Evolutionary conservation across 1,284 basidiomycete genomes (phyloP), one percentile per base, ranked within the genome.

Genomic region (Cryptococcus hybrid): DNA sequence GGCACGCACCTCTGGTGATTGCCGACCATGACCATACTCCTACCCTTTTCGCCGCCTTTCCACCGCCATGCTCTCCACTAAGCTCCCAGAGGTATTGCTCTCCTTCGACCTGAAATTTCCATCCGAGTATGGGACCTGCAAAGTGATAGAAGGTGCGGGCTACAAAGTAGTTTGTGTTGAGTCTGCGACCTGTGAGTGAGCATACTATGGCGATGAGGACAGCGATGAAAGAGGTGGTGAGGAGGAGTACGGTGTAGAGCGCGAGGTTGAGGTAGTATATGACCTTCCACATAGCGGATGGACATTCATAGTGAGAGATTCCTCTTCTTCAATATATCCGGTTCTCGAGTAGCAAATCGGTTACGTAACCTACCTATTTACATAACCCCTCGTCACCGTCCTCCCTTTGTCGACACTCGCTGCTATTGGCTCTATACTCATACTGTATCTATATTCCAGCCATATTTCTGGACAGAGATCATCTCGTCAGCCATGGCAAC

Each of bases 161-260:
- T 42, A 95, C 88, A 67, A 90, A 82, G 68, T 84, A 88, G 79
- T 95, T 92, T 63, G 89, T 89, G 74, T 97, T 89, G 73, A 86
- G 86, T 24, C 88, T 82, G 63, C 84, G 65, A 18, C 92, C 92
- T 11, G 85, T 70, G 44, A 91, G 66, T 7, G 85, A 82, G 79
- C 93, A 83, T 24, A 86, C 82, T 24, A 90, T 78, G 2, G 87
- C 88, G 51, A 87, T 82, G 52, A 90, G 70, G 47, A 89, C 82
- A 53, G 90, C 90, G 79, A 87, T 85, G 63, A 87, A 84, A 3
- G 89, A 90, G 66, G 88, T 86, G 52, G 87, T 80, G 38, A 86
- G 84, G 55, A 97, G 77, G 5, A 86, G 84, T 37, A 86, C 83
- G 52, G 92, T 79, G 79, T 93, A 98, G 50, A 90, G 70, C 35